These are phyloP conservation scores for Boletus fagicola DNA, from an alignment of 768 basidiomycete genomes.

Conservation along the genomic window DNA sequence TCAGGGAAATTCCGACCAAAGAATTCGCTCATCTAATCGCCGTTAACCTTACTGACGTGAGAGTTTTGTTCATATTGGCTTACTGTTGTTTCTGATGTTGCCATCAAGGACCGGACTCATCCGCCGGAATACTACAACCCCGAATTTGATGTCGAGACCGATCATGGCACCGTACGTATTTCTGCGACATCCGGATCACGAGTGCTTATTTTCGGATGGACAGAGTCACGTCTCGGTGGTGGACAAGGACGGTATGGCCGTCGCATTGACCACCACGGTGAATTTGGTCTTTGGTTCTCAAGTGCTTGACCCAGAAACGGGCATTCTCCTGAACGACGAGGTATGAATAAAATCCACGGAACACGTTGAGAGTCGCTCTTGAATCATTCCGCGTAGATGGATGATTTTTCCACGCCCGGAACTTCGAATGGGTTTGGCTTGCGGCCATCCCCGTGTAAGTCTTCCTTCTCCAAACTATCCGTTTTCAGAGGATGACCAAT, in stretches of 20 bases:
- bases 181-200: conserved; percentile 1
- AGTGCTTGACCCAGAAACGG: conserved; percentile 84
- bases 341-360: conserved; percentile 30
- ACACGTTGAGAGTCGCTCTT: background rate
- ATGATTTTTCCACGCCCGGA: conserved; percentile 89
- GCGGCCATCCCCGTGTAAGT: conserved; percentile 75
- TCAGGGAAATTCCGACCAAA: conserved; percentile 68
- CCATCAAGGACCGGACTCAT: conserved; percentile 73
- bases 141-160: conserved; percentile 67
- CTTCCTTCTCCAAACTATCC: background rate
- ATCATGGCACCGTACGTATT: conserved; percentile 73
- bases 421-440: conserved; percentile 81
- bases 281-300: conserved; percentile 88
- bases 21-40: conserved; percentile 60
- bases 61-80: conserved; percentile 24
- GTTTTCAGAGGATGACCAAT: conserved; percentile 1
- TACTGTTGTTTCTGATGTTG: conserved; percentile 9
- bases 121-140: conserved; percentile 81
- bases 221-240: conserved; percentile 85
- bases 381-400: conserved; percentile 52
- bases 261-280: conserved; percentile 83
- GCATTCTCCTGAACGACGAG: conserved; percentile 89
- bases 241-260: conserved; percentile 85
- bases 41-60: conserved; percentile 79
- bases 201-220: conserved; percentile 5